phyloP scores from a whole-genome alignment of 306 rosid genomes.

The Clitoria ternatea region DNA sequence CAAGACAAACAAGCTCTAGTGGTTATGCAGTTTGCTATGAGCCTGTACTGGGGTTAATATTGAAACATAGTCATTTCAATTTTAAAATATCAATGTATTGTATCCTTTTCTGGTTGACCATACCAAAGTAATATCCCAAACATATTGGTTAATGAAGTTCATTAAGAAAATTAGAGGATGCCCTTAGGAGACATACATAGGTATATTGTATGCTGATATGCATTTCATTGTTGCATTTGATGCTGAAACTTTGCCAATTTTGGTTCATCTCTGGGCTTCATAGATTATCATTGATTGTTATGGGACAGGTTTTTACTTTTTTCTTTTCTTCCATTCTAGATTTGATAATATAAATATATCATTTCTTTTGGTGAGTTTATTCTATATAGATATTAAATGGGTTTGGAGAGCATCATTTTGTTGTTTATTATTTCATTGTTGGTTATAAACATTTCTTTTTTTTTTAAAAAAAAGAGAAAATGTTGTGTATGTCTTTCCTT shows the following conservation, averaged over 20 bases:
- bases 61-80: too few relatives aligned
- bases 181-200: too few relatives aligned
- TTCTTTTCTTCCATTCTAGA: not conserved
- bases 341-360: not conserved
- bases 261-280: not conserved
- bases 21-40: too few relatives aligned
- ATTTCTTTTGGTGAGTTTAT: not conserved
- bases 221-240: too few relatives aligned
- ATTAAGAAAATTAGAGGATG: not conserved
- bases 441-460: not conserved
- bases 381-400: not conserved
- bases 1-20: too few relatives aligned
- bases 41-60: too few relatives aligned
- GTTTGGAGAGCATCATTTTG: not conserved
- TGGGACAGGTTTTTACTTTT: not conserved
- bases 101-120: too few relatives aligned
- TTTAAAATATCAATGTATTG: too few relatives aligned
- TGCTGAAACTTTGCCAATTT: too few relatives aligned
- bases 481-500: not conserved
- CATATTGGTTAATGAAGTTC: not conserved
- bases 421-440: not conserved
- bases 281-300: not conserved
- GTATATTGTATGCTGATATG: too few relatives aligned
- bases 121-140: too few relatives aligned
- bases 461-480: not conserved